Percentiles rank a stretch among this genome's conserved stretches.
Evolutionary conservation across 306 rosid genomes (phyloP).

Genomic region (Vigna radiata): DNA sequence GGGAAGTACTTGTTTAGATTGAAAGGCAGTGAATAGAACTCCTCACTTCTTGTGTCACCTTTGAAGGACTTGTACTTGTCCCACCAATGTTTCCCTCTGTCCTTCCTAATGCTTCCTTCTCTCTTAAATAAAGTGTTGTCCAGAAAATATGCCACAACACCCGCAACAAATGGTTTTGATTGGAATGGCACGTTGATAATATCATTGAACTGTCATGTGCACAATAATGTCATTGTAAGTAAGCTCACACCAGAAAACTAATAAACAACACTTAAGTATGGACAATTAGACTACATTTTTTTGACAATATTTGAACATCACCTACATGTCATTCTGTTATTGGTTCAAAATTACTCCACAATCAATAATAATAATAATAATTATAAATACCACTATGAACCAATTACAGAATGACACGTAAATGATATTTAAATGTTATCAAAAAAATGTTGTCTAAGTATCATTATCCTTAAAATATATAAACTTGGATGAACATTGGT

Average conservation of each 20-base stretch:
- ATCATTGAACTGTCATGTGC: conserved; percentile 79
- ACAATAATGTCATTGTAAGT: conserved; percentile 28
- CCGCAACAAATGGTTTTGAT: conserved; percentile 93
- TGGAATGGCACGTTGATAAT: conserved; percentile 94
- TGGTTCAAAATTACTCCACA: no score
- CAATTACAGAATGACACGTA: no score
- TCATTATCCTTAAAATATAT: no score
- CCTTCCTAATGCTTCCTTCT: conserved; percentile 61
- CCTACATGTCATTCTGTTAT: no score
- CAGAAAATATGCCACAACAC: conserved; percentile 78
- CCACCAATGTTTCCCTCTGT: conserved; percentile 98
- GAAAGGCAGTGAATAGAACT: conserved; percentile 93
- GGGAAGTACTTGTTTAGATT: conserved; percentile 97
- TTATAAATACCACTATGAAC: no score
- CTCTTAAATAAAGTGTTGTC: conserved; percentile 78
- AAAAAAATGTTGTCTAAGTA: no score
- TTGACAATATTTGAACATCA: no score
- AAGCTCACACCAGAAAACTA: not conserved
- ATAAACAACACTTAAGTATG: no score
- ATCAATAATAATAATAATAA: no score
- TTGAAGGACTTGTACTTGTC: conserved; percentile 85
- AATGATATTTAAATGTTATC: no score
- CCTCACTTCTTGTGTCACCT: conserved; percentile 85
- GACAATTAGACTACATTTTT: no score
- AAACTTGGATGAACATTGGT: not conserved